Conservation (phyloP, 495 filamentous ascomycete genomes). For the Penicillium coprophilum region DNA sequence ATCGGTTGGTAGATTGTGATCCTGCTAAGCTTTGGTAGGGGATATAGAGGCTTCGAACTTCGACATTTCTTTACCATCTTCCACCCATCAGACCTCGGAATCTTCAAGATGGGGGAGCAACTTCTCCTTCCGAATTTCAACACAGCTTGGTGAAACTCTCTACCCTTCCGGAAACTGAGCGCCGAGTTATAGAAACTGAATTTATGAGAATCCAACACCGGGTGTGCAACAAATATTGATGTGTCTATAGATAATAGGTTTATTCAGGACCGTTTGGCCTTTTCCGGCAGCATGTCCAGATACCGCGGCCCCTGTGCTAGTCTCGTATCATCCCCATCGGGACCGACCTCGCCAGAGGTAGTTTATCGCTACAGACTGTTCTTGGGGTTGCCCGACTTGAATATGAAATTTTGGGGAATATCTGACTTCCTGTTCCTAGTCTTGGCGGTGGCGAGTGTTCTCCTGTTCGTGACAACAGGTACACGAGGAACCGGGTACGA, state of each 20-base stretch:
- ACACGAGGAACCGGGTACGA: too few species aligned
- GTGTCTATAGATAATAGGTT: conserved; percentile 18
- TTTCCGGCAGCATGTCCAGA: conserved; percentile 57
- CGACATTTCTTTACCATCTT: conserved; percentile 48
- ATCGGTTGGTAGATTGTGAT: conserved; percentile 35
- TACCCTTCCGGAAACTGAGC: conserved; percentile 22
- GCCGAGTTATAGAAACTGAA: conserved; percentile 61
- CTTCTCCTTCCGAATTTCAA: conserved; percentile 44
- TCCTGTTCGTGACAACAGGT: too few species aligned
- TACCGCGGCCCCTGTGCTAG: conserved; percentile 48
- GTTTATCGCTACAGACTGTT: too few species aligned
- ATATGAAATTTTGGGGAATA: too few species aligned
- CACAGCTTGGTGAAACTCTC: conserved; percentile 2
- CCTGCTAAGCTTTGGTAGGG: conserved; percentile 51
- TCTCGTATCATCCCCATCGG: too few species aligned
- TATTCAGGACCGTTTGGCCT: conserved; percentile 53
- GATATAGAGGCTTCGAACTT: conserved; percentile 45
- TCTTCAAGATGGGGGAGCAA: conserved; percentile 50
- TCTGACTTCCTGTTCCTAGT: too few species aligned
- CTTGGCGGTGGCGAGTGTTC: too few species aligned
- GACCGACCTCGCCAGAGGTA: too few species aligned
- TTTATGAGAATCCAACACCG: conserved; percentile 26
- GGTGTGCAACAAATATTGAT: neutral
- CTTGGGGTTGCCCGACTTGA: too few species aligned
- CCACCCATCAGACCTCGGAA: conserved; percentile 51